phyloP scores from a whole-genome alignment of 495 filamentous ascomycete genomes.

The Penicillium lividum region DNA sequence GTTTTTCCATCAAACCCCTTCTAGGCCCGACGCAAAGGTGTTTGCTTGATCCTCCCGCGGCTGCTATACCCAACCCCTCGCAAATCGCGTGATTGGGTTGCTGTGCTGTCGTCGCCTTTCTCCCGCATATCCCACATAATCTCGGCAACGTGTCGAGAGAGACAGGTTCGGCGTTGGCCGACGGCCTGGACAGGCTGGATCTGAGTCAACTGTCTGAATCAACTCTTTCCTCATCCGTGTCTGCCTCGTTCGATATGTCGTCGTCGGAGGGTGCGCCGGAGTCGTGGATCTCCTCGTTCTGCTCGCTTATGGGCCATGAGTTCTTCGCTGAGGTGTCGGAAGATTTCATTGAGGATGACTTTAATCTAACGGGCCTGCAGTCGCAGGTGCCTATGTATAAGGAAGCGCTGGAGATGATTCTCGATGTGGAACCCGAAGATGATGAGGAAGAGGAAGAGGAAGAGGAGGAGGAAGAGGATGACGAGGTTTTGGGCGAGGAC shows the following conservation, averaged over 20 bases:
- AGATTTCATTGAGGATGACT: conserved; percentile 99
- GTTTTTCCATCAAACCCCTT: neutral
- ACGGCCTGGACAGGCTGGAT: conserved; percentile 54
- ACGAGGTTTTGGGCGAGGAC: conserved; percentile 69
- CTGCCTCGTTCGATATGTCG: conserved; percentile 56
- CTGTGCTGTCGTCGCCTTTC: conserved; percentile 24
- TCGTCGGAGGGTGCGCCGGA: conserved; percentile 83
- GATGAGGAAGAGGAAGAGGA: conserved; percentile 78
- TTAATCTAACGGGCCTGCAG: conserved; percentile 94
- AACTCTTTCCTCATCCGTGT: conserved; percentile 49
- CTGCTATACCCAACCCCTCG: conserved; percentile 4
- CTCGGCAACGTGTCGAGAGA: conserved; percentile 56
- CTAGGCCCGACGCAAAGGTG: neutral
- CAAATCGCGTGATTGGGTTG: conserved; percentile 30
- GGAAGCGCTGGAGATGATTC: conserved; percentile 94
- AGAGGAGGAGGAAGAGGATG: conserved; percentile 77
- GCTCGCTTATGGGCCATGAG: conserved; percentile 91
- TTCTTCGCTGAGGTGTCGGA: conserved; percentile 99
- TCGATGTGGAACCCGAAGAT: conserved; percentile 95
- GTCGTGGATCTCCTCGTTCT: conserved; percentile 97
- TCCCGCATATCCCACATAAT: conserved; percentile 25
- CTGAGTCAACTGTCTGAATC: conserved; percentile 53
- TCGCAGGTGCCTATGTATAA: conserved; percentile 98
- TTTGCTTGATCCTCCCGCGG: conserved; percentile 6
- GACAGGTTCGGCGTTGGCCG: conserved; percentile 53